These are phyloP conservation scores for Benincasa hispida DNA, from an alignment of 306 rosid genomes.

Conservation along the genomic window DNA sequence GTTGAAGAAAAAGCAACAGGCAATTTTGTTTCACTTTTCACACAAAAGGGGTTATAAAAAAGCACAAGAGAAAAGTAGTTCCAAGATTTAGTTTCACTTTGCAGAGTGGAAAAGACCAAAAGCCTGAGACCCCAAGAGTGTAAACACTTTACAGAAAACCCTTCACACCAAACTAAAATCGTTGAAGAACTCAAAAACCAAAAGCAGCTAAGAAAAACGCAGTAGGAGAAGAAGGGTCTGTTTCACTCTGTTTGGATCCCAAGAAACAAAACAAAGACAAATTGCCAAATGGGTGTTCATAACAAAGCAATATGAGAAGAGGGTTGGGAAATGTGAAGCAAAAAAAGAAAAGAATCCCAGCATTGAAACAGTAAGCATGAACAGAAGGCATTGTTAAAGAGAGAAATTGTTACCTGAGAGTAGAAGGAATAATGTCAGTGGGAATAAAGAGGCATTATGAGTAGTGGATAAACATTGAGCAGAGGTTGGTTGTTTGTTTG, in stretches of 20 bases:
- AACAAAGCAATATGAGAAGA: too few relatives aligned
- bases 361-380: not conserved
- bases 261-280: not conserved
- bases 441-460: not conserved
- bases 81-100: conserved; percentile 29
- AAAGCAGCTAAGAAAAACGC: not conserved
- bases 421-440: not conserved
- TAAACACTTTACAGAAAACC: conserved; percentile 8
- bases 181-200: not conserved
- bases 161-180: not conserved
- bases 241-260: not conserved
- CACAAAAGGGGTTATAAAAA: not conserved
- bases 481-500: not conserved
- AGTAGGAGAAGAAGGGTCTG: not conserved
- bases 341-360: not conserved
- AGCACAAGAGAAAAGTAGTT: conserved; percentile 22
- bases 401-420: not conserved
- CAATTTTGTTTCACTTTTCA: not conserved
- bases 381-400: not conserved
- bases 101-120: conserved; percentile 14
- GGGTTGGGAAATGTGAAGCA: too few relatives aligned
- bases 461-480: not conserved
- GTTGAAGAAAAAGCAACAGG: conserved; percentile 6
- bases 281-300: too few relatives aligned
- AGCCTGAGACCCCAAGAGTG: conserved; percentile 26